A percentile compares a stretch with the other conserved stretches of the same genome.
Evolutionary conservation across 495 filamentous ascomycete genomes (phyloP).

Genomic region (Penicillium odoratum): DNA sequence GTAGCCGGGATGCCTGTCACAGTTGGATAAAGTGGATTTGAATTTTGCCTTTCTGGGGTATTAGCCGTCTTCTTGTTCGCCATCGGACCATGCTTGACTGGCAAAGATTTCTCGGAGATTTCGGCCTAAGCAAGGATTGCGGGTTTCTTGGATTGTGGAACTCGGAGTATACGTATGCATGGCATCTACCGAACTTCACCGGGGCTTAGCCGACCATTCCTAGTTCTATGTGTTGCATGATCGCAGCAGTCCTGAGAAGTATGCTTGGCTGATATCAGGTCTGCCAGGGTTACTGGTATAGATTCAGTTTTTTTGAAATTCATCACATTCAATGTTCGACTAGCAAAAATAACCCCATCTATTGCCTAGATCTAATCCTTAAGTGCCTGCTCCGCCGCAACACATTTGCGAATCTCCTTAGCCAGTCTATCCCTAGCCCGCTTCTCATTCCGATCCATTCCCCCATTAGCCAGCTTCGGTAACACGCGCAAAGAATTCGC

Average conservation of each 20-base stretch:
- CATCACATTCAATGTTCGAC: no score
- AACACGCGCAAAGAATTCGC: conserved; percentile 52
- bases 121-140: background rate
- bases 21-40: background rate
- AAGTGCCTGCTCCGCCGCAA: background rate
- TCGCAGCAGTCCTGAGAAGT: no score
- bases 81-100: background rate
- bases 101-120: background rate
- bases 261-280: no score
- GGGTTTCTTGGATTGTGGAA: no score
- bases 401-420: background rate
- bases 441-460: conserved; percentile 4
- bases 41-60: conserved; percentile 1
- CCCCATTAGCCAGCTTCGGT: background rate
- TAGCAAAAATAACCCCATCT: no score
- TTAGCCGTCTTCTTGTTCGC: background rate
- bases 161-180: no score
- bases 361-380: background rate
- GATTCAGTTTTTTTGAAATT: no score
- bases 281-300: no score
- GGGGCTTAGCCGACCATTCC: no score
- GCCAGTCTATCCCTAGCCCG: background rate
- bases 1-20: background rate
- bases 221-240: no score
- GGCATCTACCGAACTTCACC: no score